Evolutionary conservation across 768 basidiomycete species (phyloP).

Genomic region (Pilatotrama ljubarskyi): DNA sequence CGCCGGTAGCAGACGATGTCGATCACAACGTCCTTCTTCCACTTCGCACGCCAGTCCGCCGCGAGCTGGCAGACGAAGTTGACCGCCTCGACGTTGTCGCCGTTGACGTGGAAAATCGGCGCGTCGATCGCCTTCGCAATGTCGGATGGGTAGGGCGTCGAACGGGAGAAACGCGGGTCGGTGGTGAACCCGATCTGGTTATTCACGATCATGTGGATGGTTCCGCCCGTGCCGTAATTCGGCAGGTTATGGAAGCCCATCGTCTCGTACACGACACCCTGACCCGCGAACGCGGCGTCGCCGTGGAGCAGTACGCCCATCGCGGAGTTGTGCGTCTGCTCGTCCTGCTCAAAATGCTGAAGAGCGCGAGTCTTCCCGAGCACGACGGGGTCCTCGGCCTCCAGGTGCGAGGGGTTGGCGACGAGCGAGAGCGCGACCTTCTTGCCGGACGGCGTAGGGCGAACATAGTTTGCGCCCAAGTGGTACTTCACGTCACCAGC

Average conservation of each 20-base stretch:
- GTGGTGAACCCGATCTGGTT: slow-evolving; percentile 99
- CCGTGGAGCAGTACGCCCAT: slow-evolving; percentile 97
- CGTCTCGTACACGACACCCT: slow-evolving; percentile 98
- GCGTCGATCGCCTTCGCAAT: slow-evolving; percentile 98
- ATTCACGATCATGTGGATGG: slow-evolving; percentile 97
- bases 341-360: slow-evolving; percentile 91
- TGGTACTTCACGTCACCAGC: slow-evolving; percentile 99
- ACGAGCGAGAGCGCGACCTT: slow-evolving; percentile 96
- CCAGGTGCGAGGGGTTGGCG: slow-evolving; percentile 97
- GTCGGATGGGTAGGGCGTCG: slow-evolving; percentile 97
- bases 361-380: slow-evolving; percentile 98
- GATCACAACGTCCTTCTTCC: slow-evolving; percentile 97
- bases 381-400: slow-evolving; percentile 97
- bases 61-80: slow-evolving; percentile 98
- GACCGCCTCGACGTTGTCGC: slow-evolving; percentile 97
- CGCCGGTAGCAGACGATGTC: slow-evolving; percentile 99
- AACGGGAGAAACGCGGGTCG: slow-evolving; percentile 95
- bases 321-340: slow-evolving; percentile 75
- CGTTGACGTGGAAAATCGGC: slow-evolving; percentile 99
- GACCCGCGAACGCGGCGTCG: slow-evolving; percentile 97
- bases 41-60: slow-evolving; percentile 97
- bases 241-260: slow-evolving; percentile 98
- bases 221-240: slow-evolving; percentile 95
- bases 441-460: slow-evolving; percentile 97
- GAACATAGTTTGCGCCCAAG: slow-evolving; percentile 97